Evolutionary conservation across 2,329 filamentous ascomycete genomes (phyloP).

Genomic region (Penicillium sp.): DNA sequence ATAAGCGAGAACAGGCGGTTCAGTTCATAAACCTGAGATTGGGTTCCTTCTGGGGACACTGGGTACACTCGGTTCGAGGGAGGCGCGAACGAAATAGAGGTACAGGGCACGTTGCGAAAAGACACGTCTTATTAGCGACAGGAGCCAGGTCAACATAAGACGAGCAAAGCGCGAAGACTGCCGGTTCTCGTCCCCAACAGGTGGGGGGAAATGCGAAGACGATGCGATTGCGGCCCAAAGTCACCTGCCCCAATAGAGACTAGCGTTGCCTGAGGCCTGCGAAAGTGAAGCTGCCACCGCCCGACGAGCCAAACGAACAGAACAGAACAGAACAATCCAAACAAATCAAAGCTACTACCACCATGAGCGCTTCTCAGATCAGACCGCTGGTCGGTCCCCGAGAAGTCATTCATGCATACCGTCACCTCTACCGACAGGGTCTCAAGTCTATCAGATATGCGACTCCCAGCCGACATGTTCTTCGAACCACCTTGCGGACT

Average conservation of each 20-base stretch:
- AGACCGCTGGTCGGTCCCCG: constrained; percentile 19
- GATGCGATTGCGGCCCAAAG: constrained; percentile 29
- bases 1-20: constrained; percentile 9
- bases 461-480: constrained; percentile 56
- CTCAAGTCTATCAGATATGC: constrained; percentile 60
- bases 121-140: constrained; percentile 2
- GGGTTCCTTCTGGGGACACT: background rate
- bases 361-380: constrained; percentile 10
- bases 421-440: constrained; percentile 56
- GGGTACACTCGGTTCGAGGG: background rate
- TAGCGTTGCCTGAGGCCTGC: constrained; percentile 26
- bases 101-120: background rate
- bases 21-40: constrained; percentile 10
- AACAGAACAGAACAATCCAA: background rate
- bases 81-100: background rate
- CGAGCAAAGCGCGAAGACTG: background rate
- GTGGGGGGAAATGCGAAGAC: constrained; percentile 6
- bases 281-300: constrained; percentile 8
- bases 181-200: background rate
- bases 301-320: constrained; percentile 1
- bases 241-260: constrained; percentile 26
- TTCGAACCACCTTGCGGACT: constrained; percentile 48
- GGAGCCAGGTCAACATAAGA: background rate
- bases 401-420: constrained; percentile 55
- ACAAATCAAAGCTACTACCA: constrained; percentile 3